These are phyloP conservation scores for Tuber melanosporum DNA, from an alignment of 495 filamentous ascomycete genomes.

Conservation along the genomic window DNA sequence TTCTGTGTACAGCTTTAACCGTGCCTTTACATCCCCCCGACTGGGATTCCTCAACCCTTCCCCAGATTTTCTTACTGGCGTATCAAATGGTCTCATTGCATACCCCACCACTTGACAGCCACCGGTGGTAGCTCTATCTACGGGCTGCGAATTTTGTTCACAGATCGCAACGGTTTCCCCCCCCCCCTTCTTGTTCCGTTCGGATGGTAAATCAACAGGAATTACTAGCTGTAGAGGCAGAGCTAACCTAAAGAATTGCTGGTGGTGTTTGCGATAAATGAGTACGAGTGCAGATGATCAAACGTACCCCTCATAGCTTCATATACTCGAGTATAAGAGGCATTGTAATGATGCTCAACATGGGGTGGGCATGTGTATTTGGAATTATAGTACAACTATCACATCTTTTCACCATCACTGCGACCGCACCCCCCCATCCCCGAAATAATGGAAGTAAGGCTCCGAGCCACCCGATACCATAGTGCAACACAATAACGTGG, in stretches of 20 bases:
- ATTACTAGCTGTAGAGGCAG: background rate
- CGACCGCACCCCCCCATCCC: too few species aligned
- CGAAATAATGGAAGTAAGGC: too few species aligned
- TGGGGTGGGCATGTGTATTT: background rate
- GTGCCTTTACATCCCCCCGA: too few species aligned
- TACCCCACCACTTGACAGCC: background rate
- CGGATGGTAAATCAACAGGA: background rate
- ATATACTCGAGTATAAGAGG: background rate
- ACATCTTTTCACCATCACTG: too few species aligned
- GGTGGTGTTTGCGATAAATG: background rate
- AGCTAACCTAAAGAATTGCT: background rate
- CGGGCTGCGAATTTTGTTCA: background rate
- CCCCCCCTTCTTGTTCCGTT: too few species aligned
- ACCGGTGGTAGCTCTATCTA: background rate
- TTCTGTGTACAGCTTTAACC: background rate
- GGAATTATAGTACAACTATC: too few species aligned
- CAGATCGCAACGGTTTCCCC: too few species aligned
- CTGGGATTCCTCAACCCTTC: too few species aligned
- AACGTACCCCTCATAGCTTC: background rate
- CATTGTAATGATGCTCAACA: background rate
- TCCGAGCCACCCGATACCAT: too few species aligned
- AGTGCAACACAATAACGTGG: too few species aligned
- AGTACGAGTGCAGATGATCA: background rate
- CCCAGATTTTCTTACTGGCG: background rate
- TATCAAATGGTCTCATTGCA: background rate